These are phyloP conservation scores for Xylaria digitata DNA, from an alignment of 2,329 filamentous ascomycete species.

Conservation along the genomic window DNA sequence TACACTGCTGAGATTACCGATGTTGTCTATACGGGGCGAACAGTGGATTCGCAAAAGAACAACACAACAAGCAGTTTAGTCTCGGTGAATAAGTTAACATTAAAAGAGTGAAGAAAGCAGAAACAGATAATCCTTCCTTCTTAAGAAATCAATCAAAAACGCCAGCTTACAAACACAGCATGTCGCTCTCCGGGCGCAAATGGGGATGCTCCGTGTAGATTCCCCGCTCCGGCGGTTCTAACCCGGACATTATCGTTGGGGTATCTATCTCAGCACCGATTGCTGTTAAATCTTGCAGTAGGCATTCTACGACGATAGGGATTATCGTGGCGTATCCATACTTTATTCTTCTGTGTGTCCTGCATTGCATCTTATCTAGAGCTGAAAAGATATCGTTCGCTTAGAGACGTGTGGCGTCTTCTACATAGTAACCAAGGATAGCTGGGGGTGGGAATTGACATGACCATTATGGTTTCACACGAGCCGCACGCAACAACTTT, in stretches of 20 bases:
- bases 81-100: too few relatives aligned
- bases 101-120: not conserved
- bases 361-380: too few relatives aligned
- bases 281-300: not conserved
- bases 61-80: not conserved
- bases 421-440: too few relatives aligned
- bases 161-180: not conserved
- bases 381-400: too few relatives aligned
- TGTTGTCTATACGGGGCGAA: too few relatives aligned
- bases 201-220: slow-evolving; percentile 19
- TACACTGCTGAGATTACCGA: not conserved
- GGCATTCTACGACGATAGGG: too few relatives aligned
- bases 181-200: slow-evolving; percentile 6
- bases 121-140: not conserved
- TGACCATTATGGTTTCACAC: too few relatives aligned
- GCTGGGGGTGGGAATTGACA: too few relatives aligned
- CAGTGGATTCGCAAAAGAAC: not conserved
- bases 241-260: slow-evolving; percentile 10
- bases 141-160: not conserved
- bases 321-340: not conserved
- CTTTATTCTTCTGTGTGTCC: not conserved
- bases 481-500: too few relatives aligned
- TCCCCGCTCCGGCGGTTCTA: not conserved
- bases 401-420: too few relatives aligned
- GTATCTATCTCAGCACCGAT: not conserved